Evolutionary conservation across 768 basidiomycete genomes (phyloP), one percentile per base, ranked within the genome.

Genomic region (Kwoniella dendrophila): DNA sequence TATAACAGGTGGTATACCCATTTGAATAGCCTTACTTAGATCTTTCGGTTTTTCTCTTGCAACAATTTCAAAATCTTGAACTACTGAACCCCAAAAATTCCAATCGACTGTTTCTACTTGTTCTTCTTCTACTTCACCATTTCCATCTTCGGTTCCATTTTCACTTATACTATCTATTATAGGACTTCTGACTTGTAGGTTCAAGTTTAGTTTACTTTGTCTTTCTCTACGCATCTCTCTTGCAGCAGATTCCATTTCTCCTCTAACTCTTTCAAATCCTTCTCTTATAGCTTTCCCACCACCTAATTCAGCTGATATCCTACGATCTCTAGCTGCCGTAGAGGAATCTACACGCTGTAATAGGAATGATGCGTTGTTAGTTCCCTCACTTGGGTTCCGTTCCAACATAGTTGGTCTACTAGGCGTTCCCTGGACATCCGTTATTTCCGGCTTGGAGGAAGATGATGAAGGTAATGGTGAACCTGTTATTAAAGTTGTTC

Each of bases 1-100:
- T 87, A 97, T 95, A 49, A 91, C 86, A 43, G 85, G 82, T 14
- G 96, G 96, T 40, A 99, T 92, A 3, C 96, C 96, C 63, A 83
- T 84, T 67, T 96, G 92, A 55, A 99, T 99, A 3, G 93, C 95
- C 70, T 84, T 83, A 0, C 92, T 91, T 26, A 99, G 82, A 62
- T 88, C 84, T 64, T 90, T 86, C 3, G 95, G 84, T 58, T 86
- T 81, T 52, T 87, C 85, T 14, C 89, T 81, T 4, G 96, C 96
- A 59, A 93, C 95, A 3, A 80, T 82, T 74, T 92, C 90, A 75
- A 98, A 99, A 78, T 97, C 90, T 67, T 89, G 90, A 75, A 97
- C 88, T 2, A 99, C 94, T 10, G 83, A 85, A 0, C 93, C 94
- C 96, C 96, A 96, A 81, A 98, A 96, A 38, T 54, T 62, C 75